Conservation (phyloP, 345 rosid species). For the Salix caprea region DNA sequence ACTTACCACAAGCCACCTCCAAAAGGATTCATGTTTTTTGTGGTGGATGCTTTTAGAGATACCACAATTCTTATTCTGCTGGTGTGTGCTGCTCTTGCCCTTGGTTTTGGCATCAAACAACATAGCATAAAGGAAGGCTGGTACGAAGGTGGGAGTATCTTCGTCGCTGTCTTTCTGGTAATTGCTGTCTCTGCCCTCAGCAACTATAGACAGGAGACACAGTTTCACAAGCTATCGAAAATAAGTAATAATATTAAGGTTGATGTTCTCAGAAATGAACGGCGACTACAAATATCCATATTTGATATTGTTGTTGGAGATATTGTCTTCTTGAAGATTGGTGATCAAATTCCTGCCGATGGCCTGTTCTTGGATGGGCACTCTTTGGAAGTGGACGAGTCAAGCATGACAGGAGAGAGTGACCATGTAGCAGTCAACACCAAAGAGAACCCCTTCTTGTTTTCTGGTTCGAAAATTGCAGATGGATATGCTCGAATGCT, state of each 20-base stretch:
- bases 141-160: slow-evolving; percentile 33
- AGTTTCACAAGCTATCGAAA: slow-evolving; percentile 22
- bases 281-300: slow-evolving; percentile 20
- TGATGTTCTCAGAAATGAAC: slow-evolving; percentile 18
- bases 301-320: slow-evolving; percentile 31
- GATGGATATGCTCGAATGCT: slow-evolving; percentile 27
- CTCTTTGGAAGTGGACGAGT: slow-evolving; percentile 26
- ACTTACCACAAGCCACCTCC: slow-evolving; percentile 60
- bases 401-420: slow-evolving; percentile 34
- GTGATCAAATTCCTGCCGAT: slow-evolving; percentile 31
- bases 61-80: slow-evolving; percentile 42
- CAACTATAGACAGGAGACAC: slow-evolving; percentile 27
- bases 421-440: slow-evolving; percentile 19
- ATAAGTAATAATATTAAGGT: slow-evolving; percentile 17
- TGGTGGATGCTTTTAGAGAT: slow-evolving; percentile 57
- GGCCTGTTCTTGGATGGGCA: slow-evolving; percentile 27
- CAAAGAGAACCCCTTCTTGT: slow-evolving; percentile 23
- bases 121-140: slow-evolving; percentile 25
- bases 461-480: slow-evolving; percentile 30
- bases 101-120: slow-evolving; percentile 25
- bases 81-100: slow-evolving; percentile 24
- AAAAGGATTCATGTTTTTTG: slow-evolving; percentile 50
- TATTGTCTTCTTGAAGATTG: slow-evolving; percentile 25
- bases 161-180: slow-evolving; percentile 27
- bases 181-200: slow-evolving; percentile 29